phyloP scores from a whole-genome alignment of 345 rosid species.

The Geranium rotundifolium region DNA sequence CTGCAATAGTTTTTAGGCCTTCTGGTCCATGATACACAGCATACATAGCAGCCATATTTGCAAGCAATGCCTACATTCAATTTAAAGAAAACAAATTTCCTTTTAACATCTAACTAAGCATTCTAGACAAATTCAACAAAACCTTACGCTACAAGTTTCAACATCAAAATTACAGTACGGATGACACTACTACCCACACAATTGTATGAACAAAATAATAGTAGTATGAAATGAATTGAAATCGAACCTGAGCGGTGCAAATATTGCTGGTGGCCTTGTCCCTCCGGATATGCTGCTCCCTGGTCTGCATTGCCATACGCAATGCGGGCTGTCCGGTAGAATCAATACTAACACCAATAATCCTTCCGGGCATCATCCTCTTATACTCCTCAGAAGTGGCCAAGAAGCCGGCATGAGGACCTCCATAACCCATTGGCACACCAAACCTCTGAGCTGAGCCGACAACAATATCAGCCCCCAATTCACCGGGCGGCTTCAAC shows the following conservation, averaged over 20 bases:
- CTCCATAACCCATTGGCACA: constrained; percentile 98
- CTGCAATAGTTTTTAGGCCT: constrained; percentile 70
- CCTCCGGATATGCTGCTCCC: constrained; percentile 97
- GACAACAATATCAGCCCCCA: constrained; percentile 88
- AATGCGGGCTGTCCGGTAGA: constrained; percentile 83
- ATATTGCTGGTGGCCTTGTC: constrained; percentile 99
- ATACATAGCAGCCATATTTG: constrained; percentile 98
- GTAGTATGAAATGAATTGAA: too few relatives aligned
- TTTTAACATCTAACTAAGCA: neutral
- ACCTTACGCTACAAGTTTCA: neutral
- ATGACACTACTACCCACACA: neutral
- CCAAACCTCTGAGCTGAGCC: constrained; percentile 98
- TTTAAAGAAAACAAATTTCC: constrained; percentile 1
- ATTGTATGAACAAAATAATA: too few relatives aligned
- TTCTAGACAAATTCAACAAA: neutral
- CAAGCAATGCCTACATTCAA: constrained; percentile 71
- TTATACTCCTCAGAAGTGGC: constrained; percentile 98
- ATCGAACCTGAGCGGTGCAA: constrained; percentile 89
- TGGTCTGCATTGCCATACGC: constrained; percentile 99
- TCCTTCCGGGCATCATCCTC: constrained; percentile 97
- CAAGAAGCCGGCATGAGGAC: constrained; percentile 95
- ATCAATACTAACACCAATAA: constrained; percentile 91
- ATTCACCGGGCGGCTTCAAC: constrained; percentile 95
- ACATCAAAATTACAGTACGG: neutral
- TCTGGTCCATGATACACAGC: constrained; percentile 97